Conservation (phyloP, 768 basidiomycete genomes). For the Leucocoprinus birnbaumii region DNA sequence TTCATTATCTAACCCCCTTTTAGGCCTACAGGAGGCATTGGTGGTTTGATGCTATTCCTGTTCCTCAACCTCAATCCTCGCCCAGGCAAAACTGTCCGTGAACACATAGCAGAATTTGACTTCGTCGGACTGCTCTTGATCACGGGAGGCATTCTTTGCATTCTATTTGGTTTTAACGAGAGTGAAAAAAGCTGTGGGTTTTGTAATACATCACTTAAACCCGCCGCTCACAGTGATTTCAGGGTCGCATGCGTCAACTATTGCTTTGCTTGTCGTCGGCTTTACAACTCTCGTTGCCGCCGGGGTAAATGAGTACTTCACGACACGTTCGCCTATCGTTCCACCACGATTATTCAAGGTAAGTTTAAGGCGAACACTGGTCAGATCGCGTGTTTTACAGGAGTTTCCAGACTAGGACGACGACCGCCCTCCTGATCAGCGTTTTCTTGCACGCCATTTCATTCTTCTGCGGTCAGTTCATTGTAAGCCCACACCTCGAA, state of each 20-base stretch:
- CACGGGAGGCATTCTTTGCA: conserved; percentile 59
- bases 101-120: conserved; percentile 69
- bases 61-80: conserved; percentile 83
- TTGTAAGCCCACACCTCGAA: background rate
- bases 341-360: conserved; percentile 77
- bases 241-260: conserved; percentile 63
- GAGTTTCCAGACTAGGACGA: conserved; percentile 62
- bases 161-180: conserved; percentile 73
- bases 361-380: conserved; percentile 6
- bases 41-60: conserved; percentile 58
- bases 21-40: conserved; percentile 74
- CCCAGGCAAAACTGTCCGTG: conserved; percentile 48
- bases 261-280: conserved; percentile 62
- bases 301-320: conserved; percentile 57
- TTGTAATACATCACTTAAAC: conserved; percentile 10
- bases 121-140: conserved; percentile 65
- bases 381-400: background rate
- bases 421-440: conserved; percentile 52
- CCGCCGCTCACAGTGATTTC: background rate
- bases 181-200: conserved; percentile 67
- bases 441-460: conserved; percentile 61
- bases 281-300: conserved; percentile 46
- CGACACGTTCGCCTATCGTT: conserved; percentile 64
- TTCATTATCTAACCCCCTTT: background rate
- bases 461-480: conserved; percentile 52